phyloP scores from a whole-genome alignment of 345 rosid genomes.

The Populus euphratica region DNA sequence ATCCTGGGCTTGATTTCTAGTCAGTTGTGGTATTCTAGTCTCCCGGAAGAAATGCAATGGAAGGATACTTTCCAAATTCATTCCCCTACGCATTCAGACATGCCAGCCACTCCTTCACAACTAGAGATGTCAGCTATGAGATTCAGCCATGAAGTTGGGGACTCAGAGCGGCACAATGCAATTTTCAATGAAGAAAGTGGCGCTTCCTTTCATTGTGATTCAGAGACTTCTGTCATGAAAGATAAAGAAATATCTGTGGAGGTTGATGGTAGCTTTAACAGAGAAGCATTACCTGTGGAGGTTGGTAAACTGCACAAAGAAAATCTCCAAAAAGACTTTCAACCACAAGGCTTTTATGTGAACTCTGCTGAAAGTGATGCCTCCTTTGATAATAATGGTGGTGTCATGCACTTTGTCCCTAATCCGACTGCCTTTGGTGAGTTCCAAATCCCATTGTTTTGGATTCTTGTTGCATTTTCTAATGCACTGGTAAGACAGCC shows the following conservation, averaged over 20 bases:
- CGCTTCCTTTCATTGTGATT: slow-evolving; percentile 30
- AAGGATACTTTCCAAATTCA: slow-evolving; percentile 25
- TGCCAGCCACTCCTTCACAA: slow-evolving; percentile 1
- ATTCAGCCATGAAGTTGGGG: slow-evolving; percentile 22
- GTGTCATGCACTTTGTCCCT: slow-evolving; percentile 30
- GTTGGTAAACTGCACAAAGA: slow-evolving; percentile 21
- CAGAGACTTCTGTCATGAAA: slow-evolving; percentile 69
- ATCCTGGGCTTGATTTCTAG: slow-evolving; percentile 58
- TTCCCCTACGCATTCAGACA: slow-evolving; percentile 23
- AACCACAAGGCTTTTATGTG: slow-evolving; percentile 30
- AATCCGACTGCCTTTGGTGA: slow-evolving; percentile 51
- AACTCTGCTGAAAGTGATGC: slow-evolving; percentile 51
- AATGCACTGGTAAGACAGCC: too few species aligned
- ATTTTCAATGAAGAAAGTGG: slow-evolving; percentile 30
- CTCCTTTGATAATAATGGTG: slow-evolving; percentile 32
- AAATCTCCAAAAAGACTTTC: slow-evolving; percentile 18
- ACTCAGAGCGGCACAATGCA: slow-evolving; percentile 29
- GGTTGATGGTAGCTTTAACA: slow-evolving; percentile 11
- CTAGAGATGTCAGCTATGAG: slow-evolving; percentile 22
- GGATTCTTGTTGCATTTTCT: neutral
- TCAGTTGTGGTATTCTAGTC: slow-evolving; percentile 54
- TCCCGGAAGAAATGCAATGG: slow-evolving; percentile 40
- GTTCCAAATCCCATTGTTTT: slow-evolving; percentile 20
- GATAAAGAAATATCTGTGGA: slow-evolving; percentile 26
- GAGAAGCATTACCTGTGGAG: slow-evolving; percentile 21